phyloP scores from a whole-genome alignment of 257 asterid species.

The Solanum gandarillasii region DNA sequence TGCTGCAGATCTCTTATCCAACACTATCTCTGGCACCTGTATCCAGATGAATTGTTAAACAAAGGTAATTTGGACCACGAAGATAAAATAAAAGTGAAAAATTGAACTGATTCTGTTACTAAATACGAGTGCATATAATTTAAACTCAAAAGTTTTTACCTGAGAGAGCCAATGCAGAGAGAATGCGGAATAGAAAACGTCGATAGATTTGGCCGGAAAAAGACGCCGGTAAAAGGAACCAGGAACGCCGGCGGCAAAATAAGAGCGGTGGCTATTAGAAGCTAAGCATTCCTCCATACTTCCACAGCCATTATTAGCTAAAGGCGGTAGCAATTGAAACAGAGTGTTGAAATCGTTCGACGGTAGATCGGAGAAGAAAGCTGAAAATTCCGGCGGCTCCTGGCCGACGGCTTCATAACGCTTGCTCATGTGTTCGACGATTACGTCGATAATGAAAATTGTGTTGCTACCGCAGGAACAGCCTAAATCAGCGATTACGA shows the following conservation, averaged over 20 bases:
- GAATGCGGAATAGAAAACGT: conserved; percentile 79
- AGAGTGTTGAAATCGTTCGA: conserved; percentile 88
- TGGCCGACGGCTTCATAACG: conserved; percentile 44
- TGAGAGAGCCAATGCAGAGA: conserved; percentile 99
- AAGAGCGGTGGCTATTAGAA: conserved; percentile 59
- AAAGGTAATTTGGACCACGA: neutral
- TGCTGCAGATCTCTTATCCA: conserved; percentile 66
- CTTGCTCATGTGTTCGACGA: conserved; percentile 58
- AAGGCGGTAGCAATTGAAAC: conserved; percentile 76
- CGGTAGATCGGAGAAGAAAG: conserved; percentile 78
- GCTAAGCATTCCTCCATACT: conserved; percentile 92
- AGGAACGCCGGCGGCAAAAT: conserved; percentile 93
- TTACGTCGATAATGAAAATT: conserved; percentile 57
- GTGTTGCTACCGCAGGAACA: conserved; percentile 93
- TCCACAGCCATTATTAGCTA: conserved; percentile 33
- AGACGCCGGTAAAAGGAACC: conserved; percentile 88
- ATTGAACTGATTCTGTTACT: neutral
- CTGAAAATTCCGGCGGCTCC: conserved; percentile 71
- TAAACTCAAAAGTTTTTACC: no score
- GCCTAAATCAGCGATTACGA: conserved; percentile 81
- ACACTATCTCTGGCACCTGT: conserved; percentile 74
- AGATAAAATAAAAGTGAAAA: neutral
- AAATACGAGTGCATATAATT: neutral
- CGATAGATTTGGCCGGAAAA: conserved; percentile 63
- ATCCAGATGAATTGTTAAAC: neutral